Conservation (phyloP, 2,329 filamentous ascomycete genomes). For the Coniella lustricola region DNA sequence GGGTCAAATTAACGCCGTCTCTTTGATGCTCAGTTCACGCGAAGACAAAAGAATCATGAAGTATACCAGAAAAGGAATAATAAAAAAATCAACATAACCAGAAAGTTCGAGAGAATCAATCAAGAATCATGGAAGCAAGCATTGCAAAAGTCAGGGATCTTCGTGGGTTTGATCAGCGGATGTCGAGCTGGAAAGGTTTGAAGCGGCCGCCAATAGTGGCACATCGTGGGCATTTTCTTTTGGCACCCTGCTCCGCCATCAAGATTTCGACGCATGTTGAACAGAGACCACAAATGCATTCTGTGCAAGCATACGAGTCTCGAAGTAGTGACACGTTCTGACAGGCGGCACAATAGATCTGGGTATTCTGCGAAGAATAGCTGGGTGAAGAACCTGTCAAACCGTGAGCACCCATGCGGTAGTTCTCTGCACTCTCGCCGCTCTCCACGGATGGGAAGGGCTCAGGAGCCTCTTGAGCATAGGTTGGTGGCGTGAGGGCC, state of each 20-base stretch:
- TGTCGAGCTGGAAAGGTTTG: slow-evolving; percentile 79
- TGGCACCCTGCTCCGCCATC: slow-evolving; percentile 66
- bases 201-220: slow-evolving; percentile 72
- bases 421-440: slow-evolving; percentile 63
- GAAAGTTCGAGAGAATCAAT: background rate
- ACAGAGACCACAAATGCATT: slow-evolving; percentile 92
- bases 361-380: slow-evolving; percentile 67
- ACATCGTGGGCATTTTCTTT: slow-evolving; percentile 72
- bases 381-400: slow-evolving; percentile 65
- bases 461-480: slow-evolving; percentile 60
- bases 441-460: slow-evolving; percentile 88
- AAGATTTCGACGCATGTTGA: slow-evolving; percentile 78
- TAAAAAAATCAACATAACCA: slow-evolving; percentile 5
- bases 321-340: slow-evolving; percentile 68
- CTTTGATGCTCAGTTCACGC: slow-evolving; percentile 11
- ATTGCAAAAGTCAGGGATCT: background rate
- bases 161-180: slow-evolving; percentile 48
- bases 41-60: too few species aligned
- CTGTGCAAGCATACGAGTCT: slow-evolving; percentile 88
- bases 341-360: slow-evolving; percentile 91
- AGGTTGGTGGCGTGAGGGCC: slow-evolving; percentile 75
- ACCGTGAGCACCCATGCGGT: slow-evolving; percentile 60
- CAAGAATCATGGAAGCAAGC: background rate
- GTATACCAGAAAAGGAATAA: slow-evolving; percentile 15
- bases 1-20: slow-evolving; percentile 9